These are phyloP conservation scores for Jasminum sambac DNA, from an alignment of 257 asterid species.

Conservation along the genomic window DNA sequence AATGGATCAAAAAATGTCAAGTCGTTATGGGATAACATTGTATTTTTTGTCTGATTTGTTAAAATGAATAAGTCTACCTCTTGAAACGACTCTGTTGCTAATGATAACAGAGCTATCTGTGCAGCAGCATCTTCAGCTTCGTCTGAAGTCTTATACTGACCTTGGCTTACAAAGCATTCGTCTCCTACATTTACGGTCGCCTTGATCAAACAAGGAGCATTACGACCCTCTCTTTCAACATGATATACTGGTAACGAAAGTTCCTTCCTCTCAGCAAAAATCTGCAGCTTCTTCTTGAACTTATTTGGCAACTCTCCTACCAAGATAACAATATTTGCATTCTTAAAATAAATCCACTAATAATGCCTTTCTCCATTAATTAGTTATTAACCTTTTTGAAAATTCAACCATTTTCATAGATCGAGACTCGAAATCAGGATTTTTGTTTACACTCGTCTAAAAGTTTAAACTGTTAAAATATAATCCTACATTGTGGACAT, in stretches of 20 bases:
- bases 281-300: conserved; percentile 42
- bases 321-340: not conserved
- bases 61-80: conserved; percentile 30
- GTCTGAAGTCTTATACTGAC: conserved; percentile 22
- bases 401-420: not conserved
- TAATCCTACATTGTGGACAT: not conserved
- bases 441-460: not conserved
- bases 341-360: too few species aligned
- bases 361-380: too few species aligned
- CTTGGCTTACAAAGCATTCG: conserved; percentile 30
- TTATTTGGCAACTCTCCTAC: conserved; percentile 18
- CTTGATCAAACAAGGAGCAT: conserved; percentile 25
- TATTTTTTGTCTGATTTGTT: not conserved
- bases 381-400: too few species aligned
- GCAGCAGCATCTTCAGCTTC: conserved; percentile 50
- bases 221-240: conserved; percentile 18
- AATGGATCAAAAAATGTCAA: not conserved
- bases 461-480: not conserved
- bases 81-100: conserved; percentile 30
- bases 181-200: conserved; percentile 29
- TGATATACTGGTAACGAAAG: conserved; percentile 31
- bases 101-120: conserved; percentile 39
- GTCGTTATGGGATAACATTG: not conserved
- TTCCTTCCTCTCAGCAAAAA: conserved; percentile 34
- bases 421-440: not conserved